Base-by-base conservation (phyloP, 2,329 filamentous ascomycete genomes). In the Corniculantispora saksenae region DNA sequence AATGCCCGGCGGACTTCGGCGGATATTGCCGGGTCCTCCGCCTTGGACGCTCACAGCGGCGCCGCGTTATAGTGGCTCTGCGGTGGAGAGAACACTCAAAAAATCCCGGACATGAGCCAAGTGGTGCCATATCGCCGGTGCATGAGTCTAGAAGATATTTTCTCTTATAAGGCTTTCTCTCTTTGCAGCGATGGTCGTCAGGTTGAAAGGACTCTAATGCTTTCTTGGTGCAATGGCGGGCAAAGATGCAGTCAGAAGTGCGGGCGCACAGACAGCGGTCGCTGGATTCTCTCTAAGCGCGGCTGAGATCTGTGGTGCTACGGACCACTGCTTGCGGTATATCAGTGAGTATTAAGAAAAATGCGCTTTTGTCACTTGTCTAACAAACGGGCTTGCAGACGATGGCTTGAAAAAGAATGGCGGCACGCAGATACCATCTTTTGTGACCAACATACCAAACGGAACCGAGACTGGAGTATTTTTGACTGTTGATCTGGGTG, bases 341-440 rank as follows among this genome's bases (percentile, higher is more conserved):
- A 63, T 63, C n/a, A 48, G 60, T 63, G 23, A 10, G 60, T 63
- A n/a, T 25, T 25, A 38, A 47, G n/a, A 17, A 19, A 35, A 7
- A 19, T 25, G 9, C 2, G 27, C 12, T 8, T 15, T 54, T 13
- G n/a, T 9, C 17, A n/a, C 2, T n/a, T 17, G 19, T 35, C 27
- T 63, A 63, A 47, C 27, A 13, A n/a, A 6, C 64, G 48, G 7
- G 51, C 57, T 47, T 62, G 12, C 57, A 69, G 67, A 35, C 21
- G 27, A 63, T 77, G 90, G 90, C 45, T 77, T 92, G 63, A 77
- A 81, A 66, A 84, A 86, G 72, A 82, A 87, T 70, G 85, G 85
- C 62, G 84, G 88, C 80, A 90, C 87, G 74, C 91, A 93, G 78
- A 92, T 93, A 68, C 91, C 91, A 1, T 92, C 90, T 12, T 93